These are phyloP conservation scores for Periconia sp. DNA, from an alignment of 2,329 filamentous ascomycete species.

Conservation along the genomic window DNA sequence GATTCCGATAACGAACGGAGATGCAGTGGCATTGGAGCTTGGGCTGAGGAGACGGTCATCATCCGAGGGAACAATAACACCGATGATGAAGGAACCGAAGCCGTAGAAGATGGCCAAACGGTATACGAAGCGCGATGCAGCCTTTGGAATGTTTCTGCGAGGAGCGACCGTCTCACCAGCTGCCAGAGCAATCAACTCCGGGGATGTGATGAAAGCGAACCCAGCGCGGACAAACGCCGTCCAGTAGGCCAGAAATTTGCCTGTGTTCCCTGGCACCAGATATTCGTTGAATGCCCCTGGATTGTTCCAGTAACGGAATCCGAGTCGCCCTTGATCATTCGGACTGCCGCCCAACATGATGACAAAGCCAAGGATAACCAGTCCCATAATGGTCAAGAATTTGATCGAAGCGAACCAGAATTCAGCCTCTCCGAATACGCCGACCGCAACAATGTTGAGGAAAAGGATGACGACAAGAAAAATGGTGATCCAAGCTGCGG, in stretches of 20 bases:
- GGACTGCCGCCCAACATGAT: slow-evolving; percentile 41
- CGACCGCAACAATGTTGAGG: slow-evolving; percentile 40
- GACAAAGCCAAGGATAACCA: slow-evolving; percentile 38
- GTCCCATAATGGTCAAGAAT: slow-evolving; percentile 41
- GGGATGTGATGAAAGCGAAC: slow-evolving; percentile 44
- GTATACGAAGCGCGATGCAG: slow-evolving; percentile 55
- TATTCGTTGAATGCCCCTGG: slow-evolving; percentile 57
- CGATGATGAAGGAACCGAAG: slow-evolving; percentile 57
- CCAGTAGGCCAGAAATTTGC: slow-evolving; percentile 64
- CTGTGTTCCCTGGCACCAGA: slow-evolving; percentile 58
- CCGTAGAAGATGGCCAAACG: slow-evolving; percentile 60
- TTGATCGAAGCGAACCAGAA: slow-evolving; percentile 57
- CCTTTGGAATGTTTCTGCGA: slow-evolving; percentile 54
- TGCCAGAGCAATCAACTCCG: slow-evolving; percentile 37
- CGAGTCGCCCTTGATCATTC: slow-evolving; percentile 42
- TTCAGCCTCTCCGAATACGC: slow-evolving; percentile 50
- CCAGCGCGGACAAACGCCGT: slow-evolving; percentile 57
- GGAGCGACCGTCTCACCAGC: slow-evolving; percentile 39
- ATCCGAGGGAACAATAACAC: slow-evolving; percentile 60
- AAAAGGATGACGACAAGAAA: slow-evolving; percentile 38
- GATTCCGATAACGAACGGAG: slow-evolving; percentile 66
- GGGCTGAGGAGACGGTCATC: slow-evolving; percentile 49
- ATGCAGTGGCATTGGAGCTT: slow-evolving; percentile 35
- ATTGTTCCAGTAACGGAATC: slow-evolving; percentile 69
- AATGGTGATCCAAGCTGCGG: slow-evolving; percentile 40